phyloP scores from a whole-genome alignment of 345 rosid genomes.

The Atalantia buxifolia region DNA sequence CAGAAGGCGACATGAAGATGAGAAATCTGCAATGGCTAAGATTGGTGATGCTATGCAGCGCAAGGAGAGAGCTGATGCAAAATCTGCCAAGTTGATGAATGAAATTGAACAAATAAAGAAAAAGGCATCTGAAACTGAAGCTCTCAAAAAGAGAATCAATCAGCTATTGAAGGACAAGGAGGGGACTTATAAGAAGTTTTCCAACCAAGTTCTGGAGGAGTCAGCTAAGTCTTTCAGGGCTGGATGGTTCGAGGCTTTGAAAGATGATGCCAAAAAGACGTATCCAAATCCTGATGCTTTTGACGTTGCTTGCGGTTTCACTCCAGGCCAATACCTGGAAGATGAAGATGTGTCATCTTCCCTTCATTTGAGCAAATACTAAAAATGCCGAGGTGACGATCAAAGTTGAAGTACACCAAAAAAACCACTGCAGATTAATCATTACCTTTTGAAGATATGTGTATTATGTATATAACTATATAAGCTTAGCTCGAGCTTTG shows the following conservation, averaged over 20 bases:
- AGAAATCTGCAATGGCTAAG: neutral
- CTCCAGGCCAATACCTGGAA: neutral
- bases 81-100: neutral
- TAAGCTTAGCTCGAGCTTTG: neutral
- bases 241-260: neutral
- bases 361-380: neutral
- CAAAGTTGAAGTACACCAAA: neutral
- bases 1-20: neutral
- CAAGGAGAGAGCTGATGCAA: neutral
- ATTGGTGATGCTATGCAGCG: neutral
- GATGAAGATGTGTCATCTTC: neutral
- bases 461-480: neutral
- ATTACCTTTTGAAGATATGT: neutral
- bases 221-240: neutral
- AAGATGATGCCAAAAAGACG: neutral
- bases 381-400: neutral
- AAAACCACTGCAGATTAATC: neutral
- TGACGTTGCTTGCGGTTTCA: neutral
- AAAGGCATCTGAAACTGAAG: neutral
- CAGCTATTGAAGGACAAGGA: neutral
- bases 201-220: neutral
- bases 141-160: neutral
- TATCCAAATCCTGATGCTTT: neutral
- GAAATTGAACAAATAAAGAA: neutral
- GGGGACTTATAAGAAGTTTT: neutral